Evolutionary conservation across 2,329 filamentous ascomycete genomes (phyloP), one percentile per base, ranked within the genome.

Genomic region (Colletotrichum theobromicola): DNA sequence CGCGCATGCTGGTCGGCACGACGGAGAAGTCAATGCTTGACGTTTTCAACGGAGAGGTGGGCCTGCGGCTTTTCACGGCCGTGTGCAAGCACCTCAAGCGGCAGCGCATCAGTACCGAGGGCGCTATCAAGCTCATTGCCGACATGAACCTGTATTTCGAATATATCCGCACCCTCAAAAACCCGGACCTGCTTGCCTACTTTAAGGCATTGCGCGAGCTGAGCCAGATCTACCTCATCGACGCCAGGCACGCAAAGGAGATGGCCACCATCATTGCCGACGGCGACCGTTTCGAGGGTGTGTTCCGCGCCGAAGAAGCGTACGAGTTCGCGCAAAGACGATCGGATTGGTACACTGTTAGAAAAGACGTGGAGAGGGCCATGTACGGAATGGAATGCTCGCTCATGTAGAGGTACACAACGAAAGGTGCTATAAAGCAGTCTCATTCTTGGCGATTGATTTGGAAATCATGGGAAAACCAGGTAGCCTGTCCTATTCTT

Each of bases 11-110:
- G 15, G 91, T 94, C 5, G 97, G 97, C 76, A 98, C 95, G 82
- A 98, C 96, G 2, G 97, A 99, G 82, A 99, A 99, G 87, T 96
- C 95, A 76, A 98, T 98, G 89, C 92, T 99, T 30, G 97, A 99
- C 81, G 97, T 99, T 16, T 99, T 99, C 88, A 98, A 98, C 83
- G 95, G 97, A 84, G 97, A 99, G 86, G 96, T 99, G 30, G 97
- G 97, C 1, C 90, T 98, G 77, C 94, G 97, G 30, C 90, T 99
- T 67, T 99, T 98, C 85, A 93, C 94, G 24, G 94, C 95, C 21
- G 88, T 99, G 65, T 98, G 96, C 89, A 99, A 99, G 85, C 97
- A 99, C 85, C 90, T 99, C 78, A 99, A 99, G 87, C 94, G 96
- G 12, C 97, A 98, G 87, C 93, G 97, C 70, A 91, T 99, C 84